phyloP scores from a whole-genome alignment of 1,284 basidiomycete genomes.

The Melampsora americana region DNA sequence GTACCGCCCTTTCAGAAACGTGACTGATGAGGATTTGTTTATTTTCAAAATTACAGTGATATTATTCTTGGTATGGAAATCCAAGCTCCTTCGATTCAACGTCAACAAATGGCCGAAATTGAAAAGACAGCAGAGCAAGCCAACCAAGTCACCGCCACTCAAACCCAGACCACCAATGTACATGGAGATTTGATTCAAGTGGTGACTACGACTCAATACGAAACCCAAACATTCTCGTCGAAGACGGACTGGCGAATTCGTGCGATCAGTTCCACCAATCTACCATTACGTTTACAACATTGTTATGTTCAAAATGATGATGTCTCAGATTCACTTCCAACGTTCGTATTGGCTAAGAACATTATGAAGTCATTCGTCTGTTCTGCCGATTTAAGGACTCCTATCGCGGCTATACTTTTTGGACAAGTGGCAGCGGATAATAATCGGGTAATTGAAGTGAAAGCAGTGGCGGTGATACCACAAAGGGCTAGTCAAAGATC shows the following conservation, averaged over 20 bases:
- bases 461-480: conserved; percentile 91
- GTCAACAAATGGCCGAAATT: conserved; percentile 98
- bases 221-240: conserved; percentile 93
- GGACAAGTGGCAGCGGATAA: conserved; percentile 91
- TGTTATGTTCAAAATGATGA: conserved; percentile 99
- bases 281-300: conserved; percentile 92
- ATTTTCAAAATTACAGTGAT: conserved; percentile 60
- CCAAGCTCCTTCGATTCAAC: conserved; percentile 73
- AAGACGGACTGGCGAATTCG: conserved; percentile 92
- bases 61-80: conserved; percentile 98
- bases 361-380: conserved; percentile 90
- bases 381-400: conserved; percentile 88
- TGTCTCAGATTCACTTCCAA: conserved; percentile 94
- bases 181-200: conserved; percentile 96
- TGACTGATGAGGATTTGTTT: neutral
- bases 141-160: conserved; percentile 89
- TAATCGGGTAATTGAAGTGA: conserved; percentile 97
- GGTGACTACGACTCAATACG: conserved; percentile 95
- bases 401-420: conserved; percentile 91
- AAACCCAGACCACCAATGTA: conserved; percentile 95
- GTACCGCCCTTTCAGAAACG: conserved; percentile 29
- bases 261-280: conserved; percentile 90
- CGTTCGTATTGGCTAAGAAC: conserved; percentile 97
- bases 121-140: conserved; percentile 94
- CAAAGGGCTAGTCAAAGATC: conserved; percentile 84